Conservation (phyloP, 2,329 filamentous ascomycete species). For the Aspergillus udagawae region DNA sequence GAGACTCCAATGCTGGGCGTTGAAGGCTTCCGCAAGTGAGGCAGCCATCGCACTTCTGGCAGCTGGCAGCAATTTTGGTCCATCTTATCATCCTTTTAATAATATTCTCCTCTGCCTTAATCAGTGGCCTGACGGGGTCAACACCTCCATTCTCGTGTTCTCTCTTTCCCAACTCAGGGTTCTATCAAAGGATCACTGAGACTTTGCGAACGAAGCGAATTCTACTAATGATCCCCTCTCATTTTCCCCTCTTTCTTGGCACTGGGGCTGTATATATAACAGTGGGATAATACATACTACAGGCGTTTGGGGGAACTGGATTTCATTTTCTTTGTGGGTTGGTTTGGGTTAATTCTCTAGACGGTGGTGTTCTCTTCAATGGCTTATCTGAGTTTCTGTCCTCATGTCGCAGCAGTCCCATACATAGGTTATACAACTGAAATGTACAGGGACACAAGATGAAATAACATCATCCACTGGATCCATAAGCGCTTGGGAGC, state of each 20-base stretch:
- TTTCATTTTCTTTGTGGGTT: not conserved
- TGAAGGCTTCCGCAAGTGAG: slow-evolving; percentile 54
- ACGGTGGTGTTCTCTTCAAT: not conserved
- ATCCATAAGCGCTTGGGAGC: not conserved
- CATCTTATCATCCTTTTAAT: not conserved
- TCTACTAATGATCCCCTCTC: not conserved
- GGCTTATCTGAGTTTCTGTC: not conserved
- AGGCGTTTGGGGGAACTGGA: not conserved
- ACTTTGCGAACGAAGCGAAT: not conserved
- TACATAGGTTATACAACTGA: not conserved
- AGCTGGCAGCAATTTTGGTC: not conserved
- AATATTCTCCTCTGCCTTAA: not conserved
- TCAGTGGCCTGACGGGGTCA: not conserved
- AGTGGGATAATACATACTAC: not conserved
- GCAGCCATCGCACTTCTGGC: not conserved
- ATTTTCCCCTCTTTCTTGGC: not conserved
- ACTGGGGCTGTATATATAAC: not conserved
- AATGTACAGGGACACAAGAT: not conserved
- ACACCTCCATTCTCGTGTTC: not conserved
- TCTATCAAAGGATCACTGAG: not conserved
- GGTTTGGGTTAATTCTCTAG: not conserved
- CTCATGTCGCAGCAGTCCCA: not conserved
- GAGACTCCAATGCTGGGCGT: slow-evolving; percentile 61
- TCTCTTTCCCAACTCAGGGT: not conserved
- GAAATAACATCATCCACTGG: not conserved